Percentiles rank a stretch among this genome's conserved stretches.
These are phyloP conservation scores for Solanum clarkiae DNA, from an alignment of 257 asterid species.

Conservation along the genomic window DNA sequence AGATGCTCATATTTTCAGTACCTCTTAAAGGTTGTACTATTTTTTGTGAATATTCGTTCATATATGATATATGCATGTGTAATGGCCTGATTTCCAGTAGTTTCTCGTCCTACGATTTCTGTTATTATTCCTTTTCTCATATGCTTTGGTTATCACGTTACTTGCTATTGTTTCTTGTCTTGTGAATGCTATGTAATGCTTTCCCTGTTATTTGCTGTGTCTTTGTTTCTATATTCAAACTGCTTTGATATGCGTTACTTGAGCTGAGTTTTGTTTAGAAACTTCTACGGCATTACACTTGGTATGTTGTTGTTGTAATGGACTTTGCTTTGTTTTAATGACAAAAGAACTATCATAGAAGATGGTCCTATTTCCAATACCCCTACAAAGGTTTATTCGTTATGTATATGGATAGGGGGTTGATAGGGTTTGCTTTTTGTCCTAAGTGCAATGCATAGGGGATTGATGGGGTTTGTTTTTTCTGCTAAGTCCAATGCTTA, in stretches of 20 bases:
- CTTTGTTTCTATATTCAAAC: not conserved
- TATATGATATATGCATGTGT: not conserved
- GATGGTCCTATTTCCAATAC: constrained; percentile 61
- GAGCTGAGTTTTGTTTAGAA: not conserved
- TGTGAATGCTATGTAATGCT: no score
- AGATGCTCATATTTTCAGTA: constrained; percentile 73
- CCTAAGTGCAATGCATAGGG: not conserved
- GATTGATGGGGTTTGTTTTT: not conserved
- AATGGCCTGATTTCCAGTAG: not conserved
- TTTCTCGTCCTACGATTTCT: not conserved
- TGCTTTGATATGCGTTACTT: not conserved
- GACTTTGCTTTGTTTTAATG: constrained; percentile 56
- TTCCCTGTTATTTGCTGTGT: no score
- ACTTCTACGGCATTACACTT: not conserved
- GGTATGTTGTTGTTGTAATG: not conserved
- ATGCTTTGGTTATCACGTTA: not conserved
- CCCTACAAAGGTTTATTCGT: not conserved
- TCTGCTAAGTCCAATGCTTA: not conserved
- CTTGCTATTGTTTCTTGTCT: not conserved
- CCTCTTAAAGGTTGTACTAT: constrained; percentile 42
- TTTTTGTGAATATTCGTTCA: not conserved
- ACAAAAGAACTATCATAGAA: constrained; percentile 75
- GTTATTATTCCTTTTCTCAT: not conserved
- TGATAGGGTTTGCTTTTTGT: not conserved
- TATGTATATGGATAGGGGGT: not conserved